Evolutionary conservation across 305 asterid species (phyloP).

Genomic region (Withania somnifera): DNA sequence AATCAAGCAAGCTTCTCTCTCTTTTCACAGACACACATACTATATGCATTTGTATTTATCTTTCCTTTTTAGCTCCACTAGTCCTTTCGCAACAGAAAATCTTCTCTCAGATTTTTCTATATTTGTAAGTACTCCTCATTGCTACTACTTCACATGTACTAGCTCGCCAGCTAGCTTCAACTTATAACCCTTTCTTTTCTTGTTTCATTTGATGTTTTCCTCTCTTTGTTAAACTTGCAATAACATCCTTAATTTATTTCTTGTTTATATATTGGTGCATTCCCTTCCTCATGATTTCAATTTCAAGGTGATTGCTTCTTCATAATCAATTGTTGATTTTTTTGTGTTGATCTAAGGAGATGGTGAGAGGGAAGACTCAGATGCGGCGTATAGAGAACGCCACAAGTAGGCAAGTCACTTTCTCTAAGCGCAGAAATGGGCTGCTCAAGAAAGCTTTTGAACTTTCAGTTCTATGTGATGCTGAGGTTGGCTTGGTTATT

Average conservation of each 20-base stretch:
- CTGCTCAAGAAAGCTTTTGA: constrained; percentile 71
- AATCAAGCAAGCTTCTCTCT: constrained; percentile 22
- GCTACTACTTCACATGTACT: background rate
- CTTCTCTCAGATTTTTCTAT: constrained; percentile 39
- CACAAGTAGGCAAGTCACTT: constrained; percentile 81
- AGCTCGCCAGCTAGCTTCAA: background rate
- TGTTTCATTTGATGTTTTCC: background rate
- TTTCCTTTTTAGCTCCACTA: background rate
- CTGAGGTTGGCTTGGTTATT: constrained; percentile 59
- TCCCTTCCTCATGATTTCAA: background rate
- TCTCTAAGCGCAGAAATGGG: constrained; percentile 83
- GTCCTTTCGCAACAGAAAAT: constrained; percentile 10
- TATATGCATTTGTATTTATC: background rate
- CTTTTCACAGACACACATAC: too few species aligned
- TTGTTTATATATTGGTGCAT: background rate
- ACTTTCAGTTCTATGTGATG: constrained; percentile 76
- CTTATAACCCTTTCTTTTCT: background rate
- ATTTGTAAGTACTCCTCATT: constrained; percentile 29
- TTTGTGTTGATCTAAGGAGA: background rate
- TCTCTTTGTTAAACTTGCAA: background rate
- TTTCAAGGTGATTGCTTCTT: background rate
- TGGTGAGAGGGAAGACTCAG: constrained; percentile 96
- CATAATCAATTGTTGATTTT: background rate
- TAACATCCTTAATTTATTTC: background rate
- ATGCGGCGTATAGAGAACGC: constrained; percentile 92